Percentiles rank a stretch among this genome's conserved stretches.
phyloP scores from a whole-genome alignment of 2,329 filamentous ascomycete species.

The Metarhizium rileyi region DNA sequence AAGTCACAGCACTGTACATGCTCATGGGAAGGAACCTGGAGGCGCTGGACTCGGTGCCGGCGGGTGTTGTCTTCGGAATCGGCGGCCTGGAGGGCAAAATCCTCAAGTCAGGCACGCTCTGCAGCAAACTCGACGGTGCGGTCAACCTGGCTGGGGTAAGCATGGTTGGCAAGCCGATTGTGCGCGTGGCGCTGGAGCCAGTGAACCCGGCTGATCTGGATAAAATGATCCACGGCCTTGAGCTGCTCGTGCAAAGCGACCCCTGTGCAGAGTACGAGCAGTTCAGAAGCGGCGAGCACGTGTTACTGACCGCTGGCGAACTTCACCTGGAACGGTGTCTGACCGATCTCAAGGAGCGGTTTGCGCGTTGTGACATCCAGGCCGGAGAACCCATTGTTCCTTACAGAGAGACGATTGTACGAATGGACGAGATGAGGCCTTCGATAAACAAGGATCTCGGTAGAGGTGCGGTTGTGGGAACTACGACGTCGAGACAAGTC shows the following conservation, averaged over 20 bases:
- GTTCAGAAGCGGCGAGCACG: conserved; percentile 86
- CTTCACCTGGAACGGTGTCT: conserved; percentile 88
- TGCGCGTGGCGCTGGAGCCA: conserved; percentile 91
- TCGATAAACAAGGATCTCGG: conserved; percentile 79
- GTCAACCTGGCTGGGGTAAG: conserved; percentile 83
- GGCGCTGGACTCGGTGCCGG: conserved; percentile 71
- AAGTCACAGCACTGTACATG: conserved; percentile 80
- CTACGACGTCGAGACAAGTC: conserved; percentile 79
- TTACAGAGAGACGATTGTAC: conserved; percentile 85
- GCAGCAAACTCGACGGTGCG: conserved; percentile 74
- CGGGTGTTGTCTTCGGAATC: conserved; percentile 92
- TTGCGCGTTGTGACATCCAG: conserved; percentile 89
- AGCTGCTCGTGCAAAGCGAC: conserved; percentile 84
- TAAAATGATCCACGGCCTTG: conserved; percentile 87
- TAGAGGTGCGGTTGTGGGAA: conserved; percentile 64
- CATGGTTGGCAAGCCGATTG: conserved; percentile 78
- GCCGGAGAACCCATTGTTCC: conserved; percentile 91
- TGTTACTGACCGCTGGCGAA: conserved; percentile 87
- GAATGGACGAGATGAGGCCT: conserved; percentile 83
- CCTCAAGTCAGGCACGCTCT: conserved; percentile 91
- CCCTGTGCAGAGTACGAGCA: conserved; percentile 95
- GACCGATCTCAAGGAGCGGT: conserved; percentile 85
- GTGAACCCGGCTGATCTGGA: conserved; percentile 81
- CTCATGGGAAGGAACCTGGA: conserved; percentile 91
- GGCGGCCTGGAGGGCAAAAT: conserved; percentile 85